Evolutionary conservation across 2,329 filamentous ascomycete species (phyloP), one percentile per base, ranked within the genome.

Genomic region (Periglandula ipomoeae): DNA sequence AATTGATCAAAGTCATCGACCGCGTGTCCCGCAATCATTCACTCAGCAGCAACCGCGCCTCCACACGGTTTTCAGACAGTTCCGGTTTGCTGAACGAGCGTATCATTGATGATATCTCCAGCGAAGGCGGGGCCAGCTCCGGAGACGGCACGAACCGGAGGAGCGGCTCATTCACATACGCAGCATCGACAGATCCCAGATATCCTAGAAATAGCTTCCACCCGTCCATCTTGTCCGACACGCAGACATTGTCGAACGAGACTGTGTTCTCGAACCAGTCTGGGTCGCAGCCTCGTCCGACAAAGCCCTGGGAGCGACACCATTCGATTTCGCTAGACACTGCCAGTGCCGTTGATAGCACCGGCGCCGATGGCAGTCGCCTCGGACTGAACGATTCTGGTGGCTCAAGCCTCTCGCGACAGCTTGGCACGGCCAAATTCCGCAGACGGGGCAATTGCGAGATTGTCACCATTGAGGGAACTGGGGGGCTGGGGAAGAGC

Each of bases 1-100:
- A 78, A 34, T 78, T 96, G 8, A 67, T 89, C 35, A 77, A 74
- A 55, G 77, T 93, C 32, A 87, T 96, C 44, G 84, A 94, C 54
- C 83, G 81, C 42, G 84, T 89, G 44, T 79, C 86, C 19, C 81
- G 74, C 59, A 82, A 76, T 30, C 85, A 90, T 50, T 61, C 71
- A 8, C 60, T 74, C 40, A 68, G 63, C 44, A 66, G 69, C 43
- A 72, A 66, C 39, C 66, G 68, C 13, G 64, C 65, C 9, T 53
- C 65, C 4, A 70, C 68, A 50, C 70, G 72, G 17, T 72, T 75
- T 50, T 78, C 78, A 0, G 78, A 80, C 39, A 69, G 64, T 6
- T 81, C 79, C 2, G 73, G 62, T 51, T 59, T 79, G n/a, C 76
- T 76, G 7, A 74, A 70, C 51, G 73, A 81, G 4, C 52, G 69